Percentiles rank a stretch among this genome's conserved stretches.
phyloP scores from a whole-genome alignment of 495 filamentous ascomycete species.

The Neurospora sp. region DNA sequence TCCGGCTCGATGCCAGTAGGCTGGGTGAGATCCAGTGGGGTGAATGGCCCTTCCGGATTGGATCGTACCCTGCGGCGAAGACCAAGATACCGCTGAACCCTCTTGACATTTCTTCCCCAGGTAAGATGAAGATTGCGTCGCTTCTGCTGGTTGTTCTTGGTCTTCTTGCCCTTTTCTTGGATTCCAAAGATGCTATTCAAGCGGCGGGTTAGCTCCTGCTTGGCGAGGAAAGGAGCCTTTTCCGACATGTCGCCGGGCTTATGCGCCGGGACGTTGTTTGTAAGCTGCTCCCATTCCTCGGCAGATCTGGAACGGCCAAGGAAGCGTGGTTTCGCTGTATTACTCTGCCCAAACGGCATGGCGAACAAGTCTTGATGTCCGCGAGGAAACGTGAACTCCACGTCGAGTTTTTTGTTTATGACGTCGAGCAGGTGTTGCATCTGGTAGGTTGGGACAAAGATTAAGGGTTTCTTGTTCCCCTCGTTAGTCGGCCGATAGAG shows the following conservation, averaged over 20 bases:
- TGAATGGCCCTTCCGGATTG: not conserved
- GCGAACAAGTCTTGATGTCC: constrained; percentile 40
- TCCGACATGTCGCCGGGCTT: constrained; percentile 11
- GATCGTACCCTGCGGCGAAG: constrained; percentile 29
- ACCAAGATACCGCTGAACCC: constrained; percentile 60
- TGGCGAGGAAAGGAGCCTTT: constrained; percentile 6
- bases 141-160: constrained; percentile 35
- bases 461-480: constrained; percentile 35
- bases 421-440: constrained; percentile 46
- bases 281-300: constrained; percentile 23
- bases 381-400: constrained; percentile 39
- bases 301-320: constrained; percentile 43
- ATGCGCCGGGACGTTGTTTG: constrained; percentile 13
- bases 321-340: constrained; percentile 51
- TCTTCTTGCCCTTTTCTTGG: constrained; percentile 11
- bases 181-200: constrained; percentile 8
- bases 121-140: constrained; percentile 34
- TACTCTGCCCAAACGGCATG: constrained; percentile 44
- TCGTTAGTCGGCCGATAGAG: constrained; percentile 39
- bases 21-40: constrained; percentile 8
- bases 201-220: constrained; percentile 3
- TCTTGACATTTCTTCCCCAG: constrained; percentile 43
- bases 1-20: constrained; percentile 35
- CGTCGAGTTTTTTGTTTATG: constrained; percentile 45
- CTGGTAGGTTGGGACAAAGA: constrained; percentile 56